Conservation (phyloP, 306 rosid species). For the Mimosa pudica region DNA sequence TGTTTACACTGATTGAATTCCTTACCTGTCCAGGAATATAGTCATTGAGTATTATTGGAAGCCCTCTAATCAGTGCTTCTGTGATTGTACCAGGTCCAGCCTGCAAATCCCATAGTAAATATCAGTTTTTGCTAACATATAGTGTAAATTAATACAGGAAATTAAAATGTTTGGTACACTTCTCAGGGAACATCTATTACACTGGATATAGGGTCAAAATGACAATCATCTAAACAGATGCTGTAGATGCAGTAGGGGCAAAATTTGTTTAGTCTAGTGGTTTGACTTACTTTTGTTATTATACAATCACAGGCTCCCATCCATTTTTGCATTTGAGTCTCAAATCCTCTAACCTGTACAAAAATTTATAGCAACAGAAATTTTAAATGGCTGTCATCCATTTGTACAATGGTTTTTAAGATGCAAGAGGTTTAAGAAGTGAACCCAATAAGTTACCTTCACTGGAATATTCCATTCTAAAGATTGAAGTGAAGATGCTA, state of each 20-base stretch:
- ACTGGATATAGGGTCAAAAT: neutral
- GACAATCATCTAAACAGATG: neutral
- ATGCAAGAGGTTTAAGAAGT: constrained; percentile 21
- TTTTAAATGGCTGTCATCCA: constrained; percentile 14
- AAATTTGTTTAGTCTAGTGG: neutral
- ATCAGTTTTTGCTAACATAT: constrained; percentile 28
- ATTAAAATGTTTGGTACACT: neutral
- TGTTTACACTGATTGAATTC: constrained; percentile 8
- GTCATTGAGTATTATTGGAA: constrained; percentile 89
- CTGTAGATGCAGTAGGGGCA: too few relatives aligned
- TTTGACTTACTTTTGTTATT: constrained; percentile 77
- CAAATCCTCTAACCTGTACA: constrained; percentile 82
- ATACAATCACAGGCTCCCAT: constrained; percentile 99
- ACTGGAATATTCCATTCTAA: constrained; percentile 84
- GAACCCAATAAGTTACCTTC: constrained; percentile 52
- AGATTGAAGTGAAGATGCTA: constrained; percentile 61
- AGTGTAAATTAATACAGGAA: neutral
- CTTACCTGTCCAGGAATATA: constrained; percentile 96
- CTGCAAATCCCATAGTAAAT: constrained; percentile 41
- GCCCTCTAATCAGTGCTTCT: constrained; percentile 95
- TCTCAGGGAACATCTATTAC: neutral
- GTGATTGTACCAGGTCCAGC: constrained; percentile 99
- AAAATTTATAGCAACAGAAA: constrained; percentile 28
- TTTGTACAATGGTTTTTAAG: constrained; percentile 12
- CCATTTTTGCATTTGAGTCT: constrained; percentile 91